These are phyloP conservation scores for Metschnikowia rubicola DNA, from an alignment of 805 yeast genomes.

Conservation along the genomic window DNA sequence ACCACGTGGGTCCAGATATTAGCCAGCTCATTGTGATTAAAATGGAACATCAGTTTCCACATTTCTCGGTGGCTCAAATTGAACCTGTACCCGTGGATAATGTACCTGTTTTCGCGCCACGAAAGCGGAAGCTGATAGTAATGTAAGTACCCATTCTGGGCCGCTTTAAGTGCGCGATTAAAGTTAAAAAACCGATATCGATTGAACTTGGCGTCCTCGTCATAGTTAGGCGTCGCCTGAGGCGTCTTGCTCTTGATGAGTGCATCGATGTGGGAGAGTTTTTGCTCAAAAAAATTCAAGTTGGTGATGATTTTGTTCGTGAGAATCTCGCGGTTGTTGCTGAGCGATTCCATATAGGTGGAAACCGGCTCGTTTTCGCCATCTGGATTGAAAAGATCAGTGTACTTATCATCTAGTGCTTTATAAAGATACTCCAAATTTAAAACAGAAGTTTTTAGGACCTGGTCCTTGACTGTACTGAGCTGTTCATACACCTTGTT, in stretches of 20 bases:
- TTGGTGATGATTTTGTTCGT: conserved; percentile 39
- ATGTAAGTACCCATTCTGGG: conserved; percentile 43
- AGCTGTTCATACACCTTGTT: conserved; percentile 36
- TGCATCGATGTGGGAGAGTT: conserved; percentile 36
- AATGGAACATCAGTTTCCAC: conserved; percentile 52
- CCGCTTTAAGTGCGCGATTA: conserved; percentile 33
- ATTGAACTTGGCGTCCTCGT: conserved; percentile 29
- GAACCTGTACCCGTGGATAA: conserved; percentile 82
- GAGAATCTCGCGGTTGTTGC: conserved; percentile 25
- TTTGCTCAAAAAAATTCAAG: conserved; percentile 42
- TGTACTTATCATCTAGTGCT: conserved; percentile 41
- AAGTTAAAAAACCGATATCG: conserved; percentile 37
- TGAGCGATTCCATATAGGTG: conserved; percentile 6
- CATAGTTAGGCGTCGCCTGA: conserved; percentile 25
- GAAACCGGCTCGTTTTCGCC: conserved; percentile 6
- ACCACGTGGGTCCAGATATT: conserved; percentile 91
- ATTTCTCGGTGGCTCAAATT: conserved; percentile 60
- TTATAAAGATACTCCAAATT: conserved; percentile 39
- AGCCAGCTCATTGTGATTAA: conserved; percentile 80
- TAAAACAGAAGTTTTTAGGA: conserved; percentile 34
- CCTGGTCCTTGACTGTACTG: conserved; percentile 33
- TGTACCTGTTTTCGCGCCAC: conserved; percentile 90
- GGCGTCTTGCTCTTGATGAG: conserved; percentile 34
- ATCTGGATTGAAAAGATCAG: conserved; percentile 29
- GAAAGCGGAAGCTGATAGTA: conserved; percentile 86